Percentiles rank a stretch among this genome's conserved stretches.
Evolutionary conservation across 495 filamentous ascomycete species (phyloP).

Genomic region (Copromyces sp.): DNA sequence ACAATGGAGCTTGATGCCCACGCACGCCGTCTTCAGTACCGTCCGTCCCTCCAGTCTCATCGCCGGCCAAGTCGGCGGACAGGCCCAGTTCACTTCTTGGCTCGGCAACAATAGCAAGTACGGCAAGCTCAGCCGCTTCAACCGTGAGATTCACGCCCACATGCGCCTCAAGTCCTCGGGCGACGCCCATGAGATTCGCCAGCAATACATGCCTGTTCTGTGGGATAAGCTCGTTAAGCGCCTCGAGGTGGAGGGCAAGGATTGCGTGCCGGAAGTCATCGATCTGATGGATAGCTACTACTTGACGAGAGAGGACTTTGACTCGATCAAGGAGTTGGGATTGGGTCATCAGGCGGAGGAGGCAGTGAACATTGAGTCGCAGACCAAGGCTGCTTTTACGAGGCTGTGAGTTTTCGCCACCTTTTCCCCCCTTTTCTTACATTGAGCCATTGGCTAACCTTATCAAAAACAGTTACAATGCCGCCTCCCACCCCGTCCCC

Average conservation of each 20-base stretch:
- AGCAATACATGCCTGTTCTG: conserved; percentile 86
- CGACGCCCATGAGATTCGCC: conserved; percentile 88
- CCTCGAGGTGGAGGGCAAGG: conserved; percentile 63
- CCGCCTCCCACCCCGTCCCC: conserved; percentile 75
- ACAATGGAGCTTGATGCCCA: conserved; percentile 96
- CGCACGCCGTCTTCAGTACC: conserved; percentile 93
- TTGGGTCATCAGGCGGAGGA: conserved; percentile 73
- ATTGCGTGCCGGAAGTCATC: conserved; percentile 60
- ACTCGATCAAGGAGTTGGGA: conserved; percentile 83
- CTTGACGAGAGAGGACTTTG: conserved; percentile 91
- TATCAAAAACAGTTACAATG: conserved; percentile 57
- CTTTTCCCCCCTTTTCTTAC: not conserved
- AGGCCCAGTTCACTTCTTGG: conserved; percentile 70
- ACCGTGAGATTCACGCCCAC: conserved; percentile 94
- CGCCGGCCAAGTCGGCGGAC: conserved; percentile 58
- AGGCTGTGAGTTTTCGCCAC: conserved; percentile 46
- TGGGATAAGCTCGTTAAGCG: conserved; percentile 70
- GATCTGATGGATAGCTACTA: conserved; percentile 95
- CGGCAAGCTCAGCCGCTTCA: conserved; percentile 71
- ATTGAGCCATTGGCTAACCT: conserved; percentile 6
- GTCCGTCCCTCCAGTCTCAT: conserved; percentile 84
- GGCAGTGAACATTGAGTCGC: conserved; percentile 64
- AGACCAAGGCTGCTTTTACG: conserved; percentile 83
- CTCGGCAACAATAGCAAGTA: conserved; percentile 89
- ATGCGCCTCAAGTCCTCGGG: conserved; percentile 87